These are phyloP conservation scores for Nicotiana otophora DNA, from an alignment of 257 asterid species.

Conservation along the genomic window DNA sequence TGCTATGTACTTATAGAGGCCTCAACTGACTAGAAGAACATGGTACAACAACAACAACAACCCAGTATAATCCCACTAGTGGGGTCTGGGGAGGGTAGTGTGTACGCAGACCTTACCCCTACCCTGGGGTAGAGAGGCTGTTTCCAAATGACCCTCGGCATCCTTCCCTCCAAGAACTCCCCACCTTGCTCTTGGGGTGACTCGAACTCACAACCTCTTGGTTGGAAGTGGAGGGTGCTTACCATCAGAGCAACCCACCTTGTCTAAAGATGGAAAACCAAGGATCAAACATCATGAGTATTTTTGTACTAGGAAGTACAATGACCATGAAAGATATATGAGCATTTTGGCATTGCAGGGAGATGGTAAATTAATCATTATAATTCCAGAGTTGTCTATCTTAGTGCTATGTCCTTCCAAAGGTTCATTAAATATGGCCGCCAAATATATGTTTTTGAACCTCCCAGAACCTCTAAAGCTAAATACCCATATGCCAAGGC, in stretches of 20 bases:
- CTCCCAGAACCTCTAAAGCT: not conserved
- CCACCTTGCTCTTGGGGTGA: too few relatives aligned
- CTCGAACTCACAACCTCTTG: too few relatives aligned
- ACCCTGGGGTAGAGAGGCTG: too few relatives aligned
- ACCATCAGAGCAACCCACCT: too few relatives aligned
- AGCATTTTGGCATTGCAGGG: not conserved
- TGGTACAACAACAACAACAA: too few relatives aligned
- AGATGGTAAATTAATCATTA: not conserved
- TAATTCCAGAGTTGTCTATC: not conserved
- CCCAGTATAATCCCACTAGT: too few relatives aligned
- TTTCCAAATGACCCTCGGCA: too few relatives aligned
- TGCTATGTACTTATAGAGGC: too few relatives aligned
- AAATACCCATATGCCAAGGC: not conserved
- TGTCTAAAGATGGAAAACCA: not conserved
- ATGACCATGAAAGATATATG: not conserved
- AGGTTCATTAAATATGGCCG: not conserved
- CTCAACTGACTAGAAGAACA: not conserved
- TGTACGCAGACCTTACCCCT: too few relatives aligned
- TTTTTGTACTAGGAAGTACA: not conserved
- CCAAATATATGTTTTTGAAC: not conserved
- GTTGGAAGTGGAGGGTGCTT: too few relatives aligned
- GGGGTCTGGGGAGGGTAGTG: too few relatives aligned
- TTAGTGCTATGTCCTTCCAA: not conserved
- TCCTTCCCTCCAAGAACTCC: too few relatives aligned
- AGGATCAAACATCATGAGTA: not conserved